phyloP scores from a whole-genome alignment of 352 stramenopile genomes.

The Phytophthora hybrid region DNA sequence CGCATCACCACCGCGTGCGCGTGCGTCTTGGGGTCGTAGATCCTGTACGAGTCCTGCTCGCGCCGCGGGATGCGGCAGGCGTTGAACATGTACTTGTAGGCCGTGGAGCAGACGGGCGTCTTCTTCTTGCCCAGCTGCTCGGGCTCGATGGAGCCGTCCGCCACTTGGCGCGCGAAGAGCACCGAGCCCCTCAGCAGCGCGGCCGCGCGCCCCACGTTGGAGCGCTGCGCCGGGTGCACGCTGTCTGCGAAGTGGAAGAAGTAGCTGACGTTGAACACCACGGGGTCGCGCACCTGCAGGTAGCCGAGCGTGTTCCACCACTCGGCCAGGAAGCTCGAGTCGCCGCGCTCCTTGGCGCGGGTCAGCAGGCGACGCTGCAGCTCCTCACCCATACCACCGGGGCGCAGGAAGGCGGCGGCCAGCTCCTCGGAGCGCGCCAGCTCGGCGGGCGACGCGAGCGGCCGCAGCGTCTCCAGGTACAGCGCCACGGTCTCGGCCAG shows the following conservation, averaged over 20 bases:
- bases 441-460: constrained; percentile 82
- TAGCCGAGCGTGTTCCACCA: constrained; percentile 88
- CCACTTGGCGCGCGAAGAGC: constrained; percentile 91
- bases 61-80: constrained; percentile 92
- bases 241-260: constrained; percentile 88
- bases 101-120: constrained; percentile 91
- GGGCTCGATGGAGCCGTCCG: constrained; percentile 81
- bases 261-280: constrained; percentile 93
- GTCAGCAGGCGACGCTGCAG: constrained; percentile 79
- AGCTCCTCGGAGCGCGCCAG: constrained; percentile 75
- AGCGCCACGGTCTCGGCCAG: constrained; percentile 91
- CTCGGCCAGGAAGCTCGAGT: constrained; percentile 78
- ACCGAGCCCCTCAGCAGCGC: constrained; percentile 88
- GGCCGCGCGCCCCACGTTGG: constrained; percentile 76
- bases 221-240: constrained; percentile 62
- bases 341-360: constrained; percentile 61
- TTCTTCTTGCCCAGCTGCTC: constrained; percentile 92
- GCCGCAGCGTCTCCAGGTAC: constrained; percentile 91
- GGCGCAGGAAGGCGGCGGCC: constrained; percentile 72
- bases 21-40: constrained; percentile 89
- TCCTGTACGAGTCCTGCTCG: constrained; percentile 81
- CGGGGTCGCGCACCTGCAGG: constrained; percentile 77
- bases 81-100: constrained; percentile 97
- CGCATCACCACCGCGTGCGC: constrained; percentile 92
- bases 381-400: constrained; percentile 65